These are phyloP conservation scores for Blastomyces parvus DNA, from an alignment of 2,329 filamentous ascomycete genomes.

Conservation along the genomic window DNA sequence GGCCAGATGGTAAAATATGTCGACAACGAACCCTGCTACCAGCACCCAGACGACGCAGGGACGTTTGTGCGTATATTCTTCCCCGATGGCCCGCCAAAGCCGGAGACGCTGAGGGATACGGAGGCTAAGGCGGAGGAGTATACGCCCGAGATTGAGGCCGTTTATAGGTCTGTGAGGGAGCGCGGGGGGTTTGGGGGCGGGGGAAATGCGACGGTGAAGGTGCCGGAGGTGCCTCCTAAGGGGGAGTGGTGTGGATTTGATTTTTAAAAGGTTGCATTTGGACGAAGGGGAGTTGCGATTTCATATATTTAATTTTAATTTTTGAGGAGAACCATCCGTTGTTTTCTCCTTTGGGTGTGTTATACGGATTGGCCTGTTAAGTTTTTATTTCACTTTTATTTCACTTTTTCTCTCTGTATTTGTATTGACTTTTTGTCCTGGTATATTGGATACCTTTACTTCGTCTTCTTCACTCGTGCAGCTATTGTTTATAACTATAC, in stretches of 20 bases:
- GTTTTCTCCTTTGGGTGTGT: background rate
- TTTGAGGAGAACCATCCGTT: background rate
- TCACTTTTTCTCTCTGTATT: background rate
- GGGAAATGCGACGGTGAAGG: constrained; percentile 44
- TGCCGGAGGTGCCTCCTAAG: constrained; percentile 70
- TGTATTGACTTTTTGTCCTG: background rate
- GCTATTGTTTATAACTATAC: background rate
- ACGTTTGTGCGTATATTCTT: constrained; percentile 61
- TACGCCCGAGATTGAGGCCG: constrained; percentile 45
- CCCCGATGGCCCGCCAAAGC: constrained; percentile 55
- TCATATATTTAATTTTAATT: background rate
- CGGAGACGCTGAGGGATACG: constrained; percentile 35
- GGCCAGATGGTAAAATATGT: constrained; percentile 54
- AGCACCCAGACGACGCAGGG: constrained; percentile 45
- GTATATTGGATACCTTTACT: background rate
- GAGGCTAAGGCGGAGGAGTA: constrained; percentile 47
- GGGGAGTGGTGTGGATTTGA: constrained; percentile 66
- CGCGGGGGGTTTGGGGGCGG: constrained; percentile 61
- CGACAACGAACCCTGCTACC: constrained; percentile 40
- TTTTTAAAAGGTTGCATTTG: constrained; percentile 43
- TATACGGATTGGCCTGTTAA: too few relatives aligned
- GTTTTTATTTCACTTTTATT: too few relatives aligned
- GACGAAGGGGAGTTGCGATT: background rate
- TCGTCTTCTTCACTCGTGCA: background rate
- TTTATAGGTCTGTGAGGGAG: constrained; percentile 56